Evolutionary conservation across 2,329 filamentous ascomycete genomes (phyloP), one percentile per base, ranked within the genome.

Genomic region (Fusarium sp.): DNA sequence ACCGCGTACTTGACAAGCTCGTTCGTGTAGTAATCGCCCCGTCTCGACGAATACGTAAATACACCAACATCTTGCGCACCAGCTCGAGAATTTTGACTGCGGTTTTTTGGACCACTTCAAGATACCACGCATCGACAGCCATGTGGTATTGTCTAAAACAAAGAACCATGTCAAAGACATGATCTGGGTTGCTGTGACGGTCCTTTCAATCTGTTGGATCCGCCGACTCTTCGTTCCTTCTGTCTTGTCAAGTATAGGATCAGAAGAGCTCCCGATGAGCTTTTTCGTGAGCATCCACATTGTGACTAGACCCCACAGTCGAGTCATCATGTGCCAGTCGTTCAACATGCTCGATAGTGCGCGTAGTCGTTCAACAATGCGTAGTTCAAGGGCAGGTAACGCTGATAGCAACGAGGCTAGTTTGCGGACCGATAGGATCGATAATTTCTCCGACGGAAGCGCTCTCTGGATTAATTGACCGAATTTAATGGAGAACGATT

Each of bases 241-340:
- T 33, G 26, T 38, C 7, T 28, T 26, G 7, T 21, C 50, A 6
- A 28, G n/a, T 13, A 21, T 8, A 21, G 13, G 2, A 21, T 19
- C 9, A 13, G 9, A 26, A 2, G 52, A 43, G 8, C 22, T 13
- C 7, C 4, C 19, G 19, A 57, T 38, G 15, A 61, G 22, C 22
- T 44, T 43, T 17, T 57, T 61, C 22, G 43, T 34, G 7, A 43
- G n/a, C 24, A 43, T 43, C 58, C 58, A 61, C 38, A 61, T 45
- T 3, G 52, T 34, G 3, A 61, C 6, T 7, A 57, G 28, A 19
- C 58, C 58, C 58, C 58, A 61, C 7, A 61, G n/a, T 17, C 58
- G 44, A 39, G 36, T 57, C 38, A 61, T 33, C 5, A 39, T 50
- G 13, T 56, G 53, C 58, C 58, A 61, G n/a, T 57, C 58, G 15